phyloP scores from a whole-genome alignment of 1,139 yeast genomes.

The Yamadazyma kanchanaburiensis region DNA sequence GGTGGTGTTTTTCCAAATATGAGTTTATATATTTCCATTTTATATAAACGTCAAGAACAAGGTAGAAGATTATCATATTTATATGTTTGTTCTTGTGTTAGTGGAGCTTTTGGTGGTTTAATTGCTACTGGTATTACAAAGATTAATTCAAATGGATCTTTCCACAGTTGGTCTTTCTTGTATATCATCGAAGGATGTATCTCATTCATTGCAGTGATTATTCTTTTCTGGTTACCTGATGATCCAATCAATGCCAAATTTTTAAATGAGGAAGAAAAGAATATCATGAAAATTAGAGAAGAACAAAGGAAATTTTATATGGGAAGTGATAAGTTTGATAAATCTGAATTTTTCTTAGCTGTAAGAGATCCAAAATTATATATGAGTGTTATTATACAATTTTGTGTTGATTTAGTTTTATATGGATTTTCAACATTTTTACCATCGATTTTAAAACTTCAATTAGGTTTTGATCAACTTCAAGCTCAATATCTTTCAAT shows the following conservation, averaged over 20 bases:
- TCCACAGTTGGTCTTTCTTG: conserved; percentile 34
- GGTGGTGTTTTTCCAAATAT: conserved; percentile 31
- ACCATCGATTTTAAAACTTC: conserved; percentile 38
- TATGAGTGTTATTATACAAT: conserved; percentile 38
- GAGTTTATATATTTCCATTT: conserved; percentile 5
- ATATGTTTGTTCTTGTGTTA: conserved; percentile 39
- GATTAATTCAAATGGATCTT: conserved; percentile 26
- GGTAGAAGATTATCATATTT: conserved; percentile 38
- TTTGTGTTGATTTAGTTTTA: conserved; percentile 43
- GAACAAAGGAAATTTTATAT: conserved; percentile 21
- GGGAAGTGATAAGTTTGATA: conserved; percentile 29
- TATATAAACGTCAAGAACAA: conserved; percentile 4
- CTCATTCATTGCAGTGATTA: conserved; percentile 24
- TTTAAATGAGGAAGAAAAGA: conserved; percentile 18
- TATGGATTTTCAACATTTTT: conserved; percentile 49
- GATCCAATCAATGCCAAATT: conserved; percentile 14
- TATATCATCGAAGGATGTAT: conserved; percentile 27
- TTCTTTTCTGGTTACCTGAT: conserved; percentile 22
- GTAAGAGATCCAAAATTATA: conserved; percentile 37
- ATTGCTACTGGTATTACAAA: conserved; percentile 32
- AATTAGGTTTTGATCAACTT: conserved; percentile 41
- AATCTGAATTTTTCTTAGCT: conserved; percentile 38
- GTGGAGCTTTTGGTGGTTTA: conserved; percentile 37
- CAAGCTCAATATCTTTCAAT: conserved; percentile 38
- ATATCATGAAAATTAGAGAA: conserved; percentile 22